phyloP scores from a whole-genome alignment of 1,139 yeast genomes.

The Geotrichum citri-aurantii region DNA sequence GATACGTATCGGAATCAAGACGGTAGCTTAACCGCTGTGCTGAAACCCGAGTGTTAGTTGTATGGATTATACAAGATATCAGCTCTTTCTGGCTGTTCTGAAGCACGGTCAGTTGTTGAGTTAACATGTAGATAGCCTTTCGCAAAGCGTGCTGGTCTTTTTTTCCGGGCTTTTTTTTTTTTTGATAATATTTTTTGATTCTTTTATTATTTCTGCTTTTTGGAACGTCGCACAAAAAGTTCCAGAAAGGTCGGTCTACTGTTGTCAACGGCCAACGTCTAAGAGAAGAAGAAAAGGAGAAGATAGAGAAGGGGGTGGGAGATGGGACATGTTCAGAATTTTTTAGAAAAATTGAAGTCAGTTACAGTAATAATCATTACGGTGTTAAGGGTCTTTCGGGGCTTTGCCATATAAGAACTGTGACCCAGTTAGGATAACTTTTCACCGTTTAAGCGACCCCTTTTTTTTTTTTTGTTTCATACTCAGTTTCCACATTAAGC shows the following conservation, averaged over 20 bases:
- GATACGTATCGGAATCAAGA: constrained; percentile 1
- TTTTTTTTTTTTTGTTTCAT: background rate
- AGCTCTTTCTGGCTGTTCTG: constrained; percentile 2
- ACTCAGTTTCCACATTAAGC: background rate
- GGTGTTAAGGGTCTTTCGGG: background rate
- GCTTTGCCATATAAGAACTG: background rate
- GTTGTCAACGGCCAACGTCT: background rate
- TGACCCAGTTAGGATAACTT: background rate
- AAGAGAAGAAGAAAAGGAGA: background rate
- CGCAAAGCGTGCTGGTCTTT: background rate
- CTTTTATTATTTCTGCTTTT: no score
- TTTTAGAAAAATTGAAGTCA: background rate
- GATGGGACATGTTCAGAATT: background rate
- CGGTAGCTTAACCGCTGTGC: constrained; percentile 8
- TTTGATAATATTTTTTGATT: no score
- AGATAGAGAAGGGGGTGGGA: background rate
- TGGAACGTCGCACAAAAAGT: background rate
- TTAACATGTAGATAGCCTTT: background rate
- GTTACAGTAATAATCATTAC: background rate
- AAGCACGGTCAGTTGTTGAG: background rate
- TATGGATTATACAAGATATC: constrained; percentile 3
- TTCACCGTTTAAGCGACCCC: background rate
- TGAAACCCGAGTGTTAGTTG: constrained; percentile 4
- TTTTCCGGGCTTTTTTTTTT: no score
- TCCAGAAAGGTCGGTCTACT: background rate